These are phyloP conservation scores for Mortierella claussenii DNA, from an alignment of 192 early-diverging fungal genomes.

Conservation along the genomic window DNA sequence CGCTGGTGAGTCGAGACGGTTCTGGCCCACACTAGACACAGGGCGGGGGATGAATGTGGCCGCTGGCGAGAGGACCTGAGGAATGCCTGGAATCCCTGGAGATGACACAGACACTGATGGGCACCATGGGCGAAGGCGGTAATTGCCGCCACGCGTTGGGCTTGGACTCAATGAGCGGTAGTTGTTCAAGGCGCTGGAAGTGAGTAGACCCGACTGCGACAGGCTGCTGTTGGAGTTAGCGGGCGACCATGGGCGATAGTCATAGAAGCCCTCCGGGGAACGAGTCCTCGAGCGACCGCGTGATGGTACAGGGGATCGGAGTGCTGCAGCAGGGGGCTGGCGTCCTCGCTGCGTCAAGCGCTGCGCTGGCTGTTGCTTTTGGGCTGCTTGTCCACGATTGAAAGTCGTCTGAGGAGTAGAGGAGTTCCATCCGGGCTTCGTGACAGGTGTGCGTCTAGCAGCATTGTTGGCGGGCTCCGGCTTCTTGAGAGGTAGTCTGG, in stretches of 20 bases:
- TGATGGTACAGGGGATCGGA: conserved; percentile 14
- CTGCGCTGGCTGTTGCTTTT: conserved; percentile 20
- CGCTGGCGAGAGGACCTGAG: conserved; percentile 15
- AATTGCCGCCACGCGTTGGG: conserved; percentile 11
- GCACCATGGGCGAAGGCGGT: conserved; percentile 41
- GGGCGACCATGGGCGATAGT: conserved; percentile 47
- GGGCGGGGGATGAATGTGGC: conserved; percentile 41
- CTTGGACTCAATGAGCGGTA: conserved; percentile 49
- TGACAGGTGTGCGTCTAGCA: conserved; percentile 4
- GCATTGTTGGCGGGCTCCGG: conserved; percentile 2
- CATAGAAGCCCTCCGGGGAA: conserved; percentile 21
- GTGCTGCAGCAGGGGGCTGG: conserved; percentile 16
- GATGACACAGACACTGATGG: conserved; percentile 43
- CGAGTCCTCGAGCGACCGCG: conserved; percentile 28
- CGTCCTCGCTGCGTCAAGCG: conserved; percentile 37
- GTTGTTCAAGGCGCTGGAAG: conserved; percentile 21
- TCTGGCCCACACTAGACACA: conserved; percentile 16
- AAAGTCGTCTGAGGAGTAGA: conserved; percentile 2
- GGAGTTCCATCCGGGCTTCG: conserved; percentile 26
- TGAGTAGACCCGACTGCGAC: conserved; percentile 27
- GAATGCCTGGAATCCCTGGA: conserved; percentile 47
- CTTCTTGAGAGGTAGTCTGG: conserved; percentile 48
- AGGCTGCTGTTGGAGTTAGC: conserved; percentile 37
- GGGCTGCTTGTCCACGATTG: conserved; percentile 14
- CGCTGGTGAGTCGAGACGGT: conserved; percentile 21